Percentiles rank a stretch among this genome's conserved stretches.
These are phyloP conservation scores for Crepidotus variabilis DNA, from an alignment of 768 basidiomycete genomes.

Conservation along the genomic window DNA sequence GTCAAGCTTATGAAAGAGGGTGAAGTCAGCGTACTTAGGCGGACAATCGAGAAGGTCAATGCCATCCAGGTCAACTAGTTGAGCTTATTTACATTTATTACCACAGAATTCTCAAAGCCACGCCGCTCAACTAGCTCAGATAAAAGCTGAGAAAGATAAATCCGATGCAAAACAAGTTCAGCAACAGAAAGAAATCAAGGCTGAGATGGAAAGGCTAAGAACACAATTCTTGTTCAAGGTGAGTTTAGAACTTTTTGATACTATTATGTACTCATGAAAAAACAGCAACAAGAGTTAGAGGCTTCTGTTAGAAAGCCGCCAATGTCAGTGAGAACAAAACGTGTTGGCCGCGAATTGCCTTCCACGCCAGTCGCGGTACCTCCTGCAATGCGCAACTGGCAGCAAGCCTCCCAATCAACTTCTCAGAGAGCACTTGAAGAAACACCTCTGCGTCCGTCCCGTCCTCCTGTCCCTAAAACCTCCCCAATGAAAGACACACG, in stretches of 20 bases:
- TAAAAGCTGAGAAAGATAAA: slow-evolving; percentile 59
- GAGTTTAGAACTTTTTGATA: slow-evolving; percentile 14
- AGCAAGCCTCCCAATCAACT: slow-evolving; percentile 15
- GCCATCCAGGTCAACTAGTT: neutral
- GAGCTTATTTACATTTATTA: slow-evolving; percentile 1
- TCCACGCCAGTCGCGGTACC: slow-evolving; percentile 37
- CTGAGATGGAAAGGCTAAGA: slow-evolving; percentile 65
- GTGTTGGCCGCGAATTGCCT: slow-evolving; percentile 27
- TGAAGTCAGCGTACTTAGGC: slow-evolving; percentile 65
- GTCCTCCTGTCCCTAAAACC: slow-evolving; percentile 19
- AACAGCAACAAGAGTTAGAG: slow-evolving; percentile 68
- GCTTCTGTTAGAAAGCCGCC: slow-evolving; percentile 48
- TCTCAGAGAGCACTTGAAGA: slow-evolving; percentile 26
- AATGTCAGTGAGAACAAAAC: slow-evolving; percentile 41
- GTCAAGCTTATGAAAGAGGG: slow-evolving; percentile 60
- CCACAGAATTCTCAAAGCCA: slow-evolving; percentile 56
- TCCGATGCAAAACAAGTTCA: slow-evolving; percentile 52
- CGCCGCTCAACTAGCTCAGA: slow-evolving; percentile 47
- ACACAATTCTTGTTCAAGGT: slow-evolving; percentile 72
- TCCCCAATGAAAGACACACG: slow-evolving; percentile 20
- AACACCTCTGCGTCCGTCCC: slow-evolving; percentile 35
- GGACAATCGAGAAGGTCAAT: slow-evolving; percentile 62
- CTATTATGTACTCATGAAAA: slow-evolving; percentile 1
- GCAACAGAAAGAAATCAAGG: slow-evolving; percentile 59
- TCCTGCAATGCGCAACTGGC: slow-evolving; percentile 36